Evolutionary conservation across 1,284 basidiomycete genomes (phyloP).

Genomic region (Schizophyllum commune): DNA sequence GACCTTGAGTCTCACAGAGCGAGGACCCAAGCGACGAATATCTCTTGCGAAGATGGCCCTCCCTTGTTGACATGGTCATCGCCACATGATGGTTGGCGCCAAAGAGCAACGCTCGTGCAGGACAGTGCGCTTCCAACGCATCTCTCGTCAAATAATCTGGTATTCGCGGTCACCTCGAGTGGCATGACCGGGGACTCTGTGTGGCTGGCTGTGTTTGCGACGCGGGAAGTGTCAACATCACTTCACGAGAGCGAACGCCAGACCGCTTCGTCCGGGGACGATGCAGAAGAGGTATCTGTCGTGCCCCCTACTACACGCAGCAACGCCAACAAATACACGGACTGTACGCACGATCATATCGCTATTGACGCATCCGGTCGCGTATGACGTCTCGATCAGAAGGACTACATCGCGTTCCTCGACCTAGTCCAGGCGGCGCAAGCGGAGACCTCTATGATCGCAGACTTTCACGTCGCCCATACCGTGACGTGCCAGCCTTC

Average conservation of each 20-base stretch:
- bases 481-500: not conserved
- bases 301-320: not conserved
- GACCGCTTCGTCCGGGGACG: not conserved
- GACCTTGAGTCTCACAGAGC: not conserved
- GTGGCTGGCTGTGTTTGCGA: not conserved
- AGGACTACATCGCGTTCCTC: not conserved
- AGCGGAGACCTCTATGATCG: not conserved
- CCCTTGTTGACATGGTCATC: not conserved
- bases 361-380: not conserved
- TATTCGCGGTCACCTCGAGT: not conserved
- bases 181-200: not conserved
- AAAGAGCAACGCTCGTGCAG: not conserved
- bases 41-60: not conserved
- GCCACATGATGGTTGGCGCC: not conserved
- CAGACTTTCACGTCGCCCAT: not conserved
- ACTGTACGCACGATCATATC: not conserved
- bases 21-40: not conserved
- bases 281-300: not conserved
- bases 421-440: not conserved
- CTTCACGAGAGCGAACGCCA: not conserved
- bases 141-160: not conserved
- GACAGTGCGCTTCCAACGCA: not conserved
- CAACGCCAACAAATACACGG: not conserved
- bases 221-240: not conserved
- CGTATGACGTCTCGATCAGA: not conserved